Percentiles rank a stretch among this genome's conserved stretches.
Conservation (phyloP, 805 yeast species). For the Teunomyces gatunensis region DNA sequence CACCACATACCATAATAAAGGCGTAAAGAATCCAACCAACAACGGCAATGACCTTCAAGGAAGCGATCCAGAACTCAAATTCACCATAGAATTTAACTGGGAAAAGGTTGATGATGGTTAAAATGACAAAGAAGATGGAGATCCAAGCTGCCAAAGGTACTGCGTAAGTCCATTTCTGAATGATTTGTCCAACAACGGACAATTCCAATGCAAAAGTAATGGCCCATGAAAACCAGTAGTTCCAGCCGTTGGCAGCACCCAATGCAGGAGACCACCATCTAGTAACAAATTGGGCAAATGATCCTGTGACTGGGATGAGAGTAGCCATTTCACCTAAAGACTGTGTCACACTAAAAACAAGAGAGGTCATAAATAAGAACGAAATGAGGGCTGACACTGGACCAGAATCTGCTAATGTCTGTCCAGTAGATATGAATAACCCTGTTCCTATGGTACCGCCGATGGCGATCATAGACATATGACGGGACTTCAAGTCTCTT, state of each 20-base stretch:
- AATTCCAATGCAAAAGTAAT: constrained; percentile 73
- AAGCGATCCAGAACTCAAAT: constrained; percentile 72
- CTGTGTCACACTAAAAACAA: constrained; percentile 67
- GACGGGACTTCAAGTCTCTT: constrained; percentile 63
- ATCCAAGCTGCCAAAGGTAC: constrained; percentile 78
- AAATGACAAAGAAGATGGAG: constrained; percentile 56
- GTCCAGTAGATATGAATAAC: constrained; percentile 62
- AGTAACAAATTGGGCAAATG: constrained; percentile 68
- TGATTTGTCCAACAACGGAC: constrained; percentile 65
- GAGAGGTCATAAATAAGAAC: constrained; percentile 61
- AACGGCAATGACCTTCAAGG: constrained; percentile 64
- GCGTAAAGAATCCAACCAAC: constrained; percentile 69
- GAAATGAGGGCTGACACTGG: constrained; percentile 68
- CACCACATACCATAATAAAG: constrained; percentile 73
- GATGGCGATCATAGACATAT: constrained; percentile 70
- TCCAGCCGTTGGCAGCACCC: constrained; percentile 71
- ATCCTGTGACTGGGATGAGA: constrained; percentile 64
- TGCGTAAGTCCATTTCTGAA: constrained; percentile 62
- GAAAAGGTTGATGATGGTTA: constrained; percentile 54
- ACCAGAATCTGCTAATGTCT: constrained; percentile 57
- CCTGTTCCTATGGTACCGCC: constrained; percentile 85
- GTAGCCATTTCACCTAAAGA: constrained; percentile 82
- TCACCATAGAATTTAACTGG: constrained; percentile 75
- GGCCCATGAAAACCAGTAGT: constrained; percentile 78
- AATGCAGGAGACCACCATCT: constrained; percentile 67